phyloP scores from a whole-genome alignment of 2,329 filamentous ascomycete genomes.

The Pseudocercospora pini-densiflorae region DNA sequence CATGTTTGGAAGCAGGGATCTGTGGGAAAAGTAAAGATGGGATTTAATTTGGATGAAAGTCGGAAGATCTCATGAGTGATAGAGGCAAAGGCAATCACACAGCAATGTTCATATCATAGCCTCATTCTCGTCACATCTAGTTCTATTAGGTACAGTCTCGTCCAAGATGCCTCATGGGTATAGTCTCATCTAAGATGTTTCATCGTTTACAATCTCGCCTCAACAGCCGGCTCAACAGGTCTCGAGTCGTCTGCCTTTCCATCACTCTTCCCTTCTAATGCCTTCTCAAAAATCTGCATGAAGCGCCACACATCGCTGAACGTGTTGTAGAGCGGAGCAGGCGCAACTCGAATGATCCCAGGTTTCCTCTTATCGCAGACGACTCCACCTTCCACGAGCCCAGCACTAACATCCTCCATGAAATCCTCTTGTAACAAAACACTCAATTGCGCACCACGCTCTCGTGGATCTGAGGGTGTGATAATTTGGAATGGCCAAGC shows the following conservation, averaged over 20 bases:
- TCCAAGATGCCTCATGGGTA: too few relatives aligned
- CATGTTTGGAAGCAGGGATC: background rate
- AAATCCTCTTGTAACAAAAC: slow-evolving; percentile 70
- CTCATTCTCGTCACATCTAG: background rate
- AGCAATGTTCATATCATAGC: background rate
- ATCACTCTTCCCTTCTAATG: slow-evolving; percentile 28
- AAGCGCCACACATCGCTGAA: slow-evolving; percentile 75
- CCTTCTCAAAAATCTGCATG: slow-evolving; percentile 57
- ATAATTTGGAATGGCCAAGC: slow-evolving; percentile 55
- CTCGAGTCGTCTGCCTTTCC: background rate
- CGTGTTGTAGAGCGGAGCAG: slow-evolving; percentile 81
- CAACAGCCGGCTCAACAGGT: background rate
- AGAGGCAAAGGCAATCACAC: too few relatives aligned
- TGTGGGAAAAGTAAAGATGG: background rate
- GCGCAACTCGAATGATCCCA: slow-evolving; percentile 81
- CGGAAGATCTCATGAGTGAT: background rate
- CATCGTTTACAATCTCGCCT: background rate
- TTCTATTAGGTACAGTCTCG: too few relatives aligned
- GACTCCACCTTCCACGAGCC: slow-evolving; percentile 70
- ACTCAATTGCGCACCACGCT: slow-evolving; percentile 79
- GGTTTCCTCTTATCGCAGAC: slow-evolving; percentile 85
- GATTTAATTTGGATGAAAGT: background rate
- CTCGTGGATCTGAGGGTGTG: slow-evolving; percentile 69
- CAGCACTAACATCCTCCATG: slow-evolving; percentile 67
- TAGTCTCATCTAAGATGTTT: too few relatives aligned